Percentiles rank a stretch among this genome's conserved stretches.
Conservation (phyloP, 768 basidiomycete species). For the Exsudoporus frostii region DNA sequence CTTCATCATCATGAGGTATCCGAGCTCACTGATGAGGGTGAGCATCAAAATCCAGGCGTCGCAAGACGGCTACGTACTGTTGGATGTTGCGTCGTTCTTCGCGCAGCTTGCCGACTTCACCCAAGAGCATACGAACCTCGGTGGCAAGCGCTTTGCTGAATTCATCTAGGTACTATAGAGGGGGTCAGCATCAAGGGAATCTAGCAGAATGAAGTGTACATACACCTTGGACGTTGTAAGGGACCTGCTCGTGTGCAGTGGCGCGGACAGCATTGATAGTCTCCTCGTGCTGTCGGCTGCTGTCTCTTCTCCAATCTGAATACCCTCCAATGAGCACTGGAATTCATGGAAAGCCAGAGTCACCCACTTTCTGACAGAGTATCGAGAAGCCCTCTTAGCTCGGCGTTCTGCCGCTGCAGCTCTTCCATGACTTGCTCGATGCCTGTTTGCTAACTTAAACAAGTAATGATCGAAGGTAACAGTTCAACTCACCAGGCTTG, state of each 20-base stretch:
- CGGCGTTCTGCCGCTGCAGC: slow-evolving; percentile 54
- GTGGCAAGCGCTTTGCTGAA: slow-evolving; percentile 81
- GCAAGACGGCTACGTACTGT: slow-evolving; percentile 51
- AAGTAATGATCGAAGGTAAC: neutral
- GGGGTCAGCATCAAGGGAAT: neutral
- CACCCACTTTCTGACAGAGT: slow-evolving; percentile 56
- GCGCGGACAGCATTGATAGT: slow-evolving; percentile 64
- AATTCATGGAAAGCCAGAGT: neutral
- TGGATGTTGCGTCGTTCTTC: slow-evolving; percentile 76
- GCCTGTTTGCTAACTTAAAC: slow-evolving; percentile 35
- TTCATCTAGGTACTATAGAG: slow-evolving; percentile 71
- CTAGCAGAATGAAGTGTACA: slow-evolving; percentile 23
- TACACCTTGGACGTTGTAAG: slow-evolving; percentile 82
- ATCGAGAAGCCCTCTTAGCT: slow-evolving; percentile 55
- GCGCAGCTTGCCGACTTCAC: slow-evolving; percentile 79
- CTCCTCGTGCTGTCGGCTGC: slow-evolving; percentile 59
- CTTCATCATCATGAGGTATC: slow-evolving; percentile 63
- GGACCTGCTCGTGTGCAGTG: slow-evolving; percentile 73
- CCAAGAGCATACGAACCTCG: slow-evolving; percentile 80
- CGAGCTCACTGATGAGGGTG: slow-evolving; percentile 58
- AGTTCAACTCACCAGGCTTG: slow-evolving; percentile 50
- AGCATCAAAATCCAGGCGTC: neutral
- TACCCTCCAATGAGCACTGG: slow-evolving; percentile 10
- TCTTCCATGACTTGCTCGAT: slow-evolving; percentile 60
- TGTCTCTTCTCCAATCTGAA: slow-evolving; percentile 68